Percentiles rank a stretch among this genome's conserved stretches.
Evolutionary conservation across 2,329 filamentous ascomycete species (phyloP).

Genomic region (Myriosclerotinia duriaeana): DNA sequence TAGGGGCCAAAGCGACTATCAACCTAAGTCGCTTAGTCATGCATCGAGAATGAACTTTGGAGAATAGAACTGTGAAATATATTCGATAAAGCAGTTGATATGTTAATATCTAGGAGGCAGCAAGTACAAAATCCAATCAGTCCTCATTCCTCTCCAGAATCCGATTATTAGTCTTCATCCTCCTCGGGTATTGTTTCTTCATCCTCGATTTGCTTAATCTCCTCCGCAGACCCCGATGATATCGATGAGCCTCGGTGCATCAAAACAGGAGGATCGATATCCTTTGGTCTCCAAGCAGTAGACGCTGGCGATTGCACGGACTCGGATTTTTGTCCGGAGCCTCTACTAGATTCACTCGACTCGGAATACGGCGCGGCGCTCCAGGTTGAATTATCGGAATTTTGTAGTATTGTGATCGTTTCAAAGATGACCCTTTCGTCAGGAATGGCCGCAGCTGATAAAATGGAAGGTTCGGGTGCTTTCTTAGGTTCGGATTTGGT

Average conservation of each 20-base stretch:
- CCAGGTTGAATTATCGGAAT: constrained; percentile 39
- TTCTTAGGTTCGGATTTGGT: constrained; percentile 30
- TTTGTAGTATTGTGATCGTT: constrained; percentile 33
- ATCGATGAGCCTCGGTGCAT: constrained; percentile 34
- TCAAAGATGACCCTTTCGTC: constrained; percentile 25
- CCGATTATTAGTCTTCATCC: constrained; percentile 30
- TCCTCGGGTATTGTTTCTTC: constrained; percentile 39
- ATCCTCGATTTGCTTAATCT: constrained; percentile 37
- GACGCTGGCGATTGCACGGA: constrained; percentile 36
- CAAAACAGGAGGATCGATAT: constrained; percentile 28
- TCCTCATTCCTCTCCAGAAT: constrained; percentile 27
- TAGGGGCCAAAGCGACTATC: not conserved
- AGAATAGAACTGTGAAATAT: not conserved
- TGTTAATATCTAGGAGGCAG: constrained; percentile 12
- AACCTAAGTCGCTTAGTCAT: not conserved
- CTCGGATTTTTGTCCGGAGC: constrained; percentile 28
- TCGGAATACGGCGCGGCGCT: constrained; percentile 24
- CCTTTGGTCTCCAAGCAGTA: constrained; percentile 37
- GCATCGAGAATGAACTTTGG: not conserved
- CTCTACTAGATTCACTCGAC: constrained; percentile 4
- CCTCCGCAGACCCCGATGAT: constrained; percentile 32
- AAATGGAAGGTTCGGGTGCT: constrained; percentile 23
- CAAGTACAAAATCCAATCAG: constrained; percentile 10
- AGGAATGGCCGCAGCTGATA: constrained; percentile 25
- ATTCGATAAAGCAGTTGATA: constrained; percentile 6